These are phyloP conservation scores for Paraleonurus japonicus DNA, from an alignment of 257 asterid genomes.

Conservation along the genomic window DNA sequence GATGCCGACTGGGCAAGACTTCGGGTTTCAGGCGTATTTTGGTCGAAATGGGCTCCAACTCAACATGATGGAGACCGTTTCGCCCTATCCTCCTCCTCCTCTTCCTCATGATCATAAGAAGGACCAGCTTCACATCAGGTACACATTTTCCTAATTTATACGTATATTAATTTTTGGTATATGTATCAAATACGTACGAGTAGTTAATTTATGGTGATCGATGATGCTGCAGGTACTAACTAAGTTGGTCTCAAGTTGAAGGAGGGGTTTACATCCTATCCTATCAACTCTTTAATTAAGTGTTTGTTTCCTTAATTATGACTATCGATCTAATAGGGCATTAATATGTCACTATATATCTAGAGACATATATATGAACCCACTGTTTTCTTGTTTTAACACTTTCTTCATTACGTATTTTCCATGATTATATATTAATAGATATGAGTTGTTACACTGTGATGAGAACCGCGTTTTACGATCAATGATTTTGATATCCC, in stretches of 20 bases:
- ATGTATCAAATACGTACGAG: neutral
- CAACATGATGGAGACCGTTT: conserved; percentile 63
- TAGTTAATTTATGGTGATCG: neutral
- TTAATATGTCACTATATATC: neutral
- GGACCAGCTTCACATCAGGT: conserved; percentile 54
- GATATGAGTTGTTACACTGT: too few species aligned
- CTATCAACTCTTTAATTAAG: too few species aligned
- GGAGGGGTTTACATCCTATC: neutral
- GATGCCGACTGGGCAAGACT: conserved; percentile 74
- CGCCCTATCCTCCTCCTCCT: conserved; percentile 45
- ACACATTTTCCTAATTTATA: neutral
- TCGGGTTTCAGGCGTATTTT: conserved; percentile 58
- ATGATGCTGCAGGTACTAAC: neutral
- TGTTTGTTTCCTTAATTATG: neutral
- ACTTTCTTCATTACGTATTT: neutral
- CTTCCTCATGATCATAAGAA: conserved; percentile 66
- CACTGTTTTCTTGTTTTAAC: neutral
- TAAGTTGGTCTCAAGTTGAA: neutral
- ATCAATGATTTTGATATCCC: too few species aligned
- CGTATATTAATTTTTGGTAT: too few species aligned
- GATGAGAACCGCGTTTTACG: too few species aligned
- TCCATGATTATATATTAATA: too few species aligned
- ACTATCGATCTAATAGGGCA: neutral
- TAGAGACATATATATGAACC: neutral
- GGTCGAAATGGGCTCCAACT: conserved; percentile 67